Conservation (phyloP, 202 grass and related monocot genomes). For the Miscanthus sacchariflorus region DNA sequence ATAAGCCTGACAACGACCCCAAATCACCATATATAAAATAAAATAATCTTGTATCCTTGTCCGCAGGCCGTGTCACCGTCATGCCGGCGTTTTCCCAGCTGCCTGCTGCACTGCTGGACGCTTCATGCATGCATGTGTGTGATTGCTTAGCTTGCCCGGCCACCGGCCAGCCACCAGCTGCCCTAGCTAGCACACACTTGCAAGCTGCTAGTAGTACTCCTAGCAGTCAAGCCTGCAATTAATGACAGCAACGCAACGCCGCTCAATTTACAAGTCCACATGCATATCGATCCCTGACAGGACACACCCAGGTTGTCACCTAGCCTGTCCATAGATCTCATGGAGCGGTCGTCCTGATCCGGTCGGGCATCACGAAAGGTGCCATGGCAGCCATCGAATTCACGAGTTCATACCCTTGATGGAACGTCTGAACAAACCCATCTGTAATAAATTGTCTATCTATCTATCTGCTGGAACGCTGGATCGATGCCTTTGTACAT, state of each 20-base stretch:
- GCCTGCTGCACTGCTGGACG: neutral
- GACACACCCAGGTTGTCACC: constrained; percentile 42
- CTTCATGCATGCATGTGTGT: constrained; percentile 14
- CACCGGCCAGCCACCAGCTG: too few species aligned
- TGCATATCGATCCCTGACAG: neutral
- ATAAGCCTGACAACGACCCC: neutral
- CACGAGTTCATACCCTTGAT: constrained; percentile 43
- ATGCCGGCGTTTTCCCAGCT: constrained; percentile 51
- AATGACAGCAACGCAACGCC: constrained; percentile 10
- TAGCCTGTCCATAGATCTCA: constrained; percentile 34
- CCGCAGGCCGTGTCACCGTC: constrained; percentile 26
- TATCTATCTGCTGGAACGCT: too few species aligned
- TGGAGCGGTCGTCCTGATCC: constrained; percentile 15
- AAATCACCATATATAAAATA: constrained; percentile 16
- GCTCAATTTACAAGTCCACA: constrained; percentile 17
- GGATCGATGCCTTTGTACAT: neutral
- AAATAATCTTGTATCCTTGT: constrained; percentile 26
- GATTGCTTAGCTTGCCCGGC: too few species aligned
- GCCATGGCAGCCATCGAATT: constrained; percentile 29
- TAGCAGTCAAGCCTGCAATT: neutral
- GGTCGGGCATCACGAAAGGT: constrained; percentile 12
- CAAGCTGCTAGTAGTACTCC: neutral
- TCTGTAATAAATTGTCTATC: neutral
- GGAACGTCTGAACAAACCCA: constrained; percentile 50
- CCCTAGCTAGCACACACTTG: neutral